phyloP scores from a whole-genome alignment of 805 yeast species.

The Barnettozyma pratensis region DNA sequence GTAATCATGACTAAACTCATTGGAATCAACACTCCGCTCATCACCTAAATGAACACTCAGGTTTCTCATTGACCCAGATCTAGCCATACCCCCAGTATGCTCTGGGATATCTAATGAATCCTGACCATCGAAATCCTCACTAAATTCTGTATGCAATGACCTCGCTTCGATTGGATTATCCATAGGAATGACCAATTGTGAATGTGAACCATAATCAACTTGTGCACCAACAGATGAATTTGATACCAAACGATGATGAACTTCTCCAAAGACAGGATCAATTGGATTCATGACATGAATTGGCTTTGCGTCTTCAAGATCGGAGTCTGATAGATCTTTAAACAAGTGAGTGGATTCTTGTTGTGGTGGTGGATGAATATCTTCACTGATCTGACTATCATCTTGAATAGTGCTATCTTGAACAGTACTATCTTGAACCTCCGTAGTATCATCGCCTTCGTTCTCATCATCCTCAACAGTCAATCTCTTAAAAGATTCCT shows the following conservation, averaged over 20 bases:
- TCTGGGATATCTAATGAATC: too few relatives aligned
- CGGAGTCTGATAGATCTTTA: conserved; percentile 2
- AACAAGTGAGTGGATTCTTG: not conserved
- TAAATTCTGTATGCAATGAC: not conserved
- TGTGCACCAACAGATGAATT: not conserved
- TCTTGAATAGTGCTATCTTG: not conserved
- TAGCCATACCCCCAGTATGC: not conserved
- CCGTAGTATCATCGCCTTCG: not conserved
- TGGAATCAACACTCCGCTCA: not conserved
- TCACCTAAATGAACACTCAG: not conserved
- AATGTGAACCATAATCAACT: not conserved
- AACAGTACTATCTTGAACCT: not conserved
- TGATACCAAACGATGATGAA: not conserved
- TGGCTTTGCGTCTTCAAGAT: not conserved
- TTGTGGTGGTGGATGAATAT: not conserved
- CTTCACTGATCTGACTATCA: not conserved
- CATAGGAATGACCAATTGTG: not conserved
- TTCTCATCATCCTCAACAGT: not conserved
- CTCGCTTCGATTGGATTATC: not conserved
- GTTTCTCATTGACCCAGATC: conserved; percentile 1
- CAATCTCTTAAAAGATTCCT: not conserved
- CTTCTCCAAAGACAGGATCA: not conserved
- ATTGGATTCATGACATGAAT: not conserved
- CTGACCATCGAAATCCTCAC: not conserved
- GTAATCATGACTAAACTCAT: not conserved